Conservation (phyloP, 1,139 yeast genomes). For the Sugiyamaella japonica region DNA sequence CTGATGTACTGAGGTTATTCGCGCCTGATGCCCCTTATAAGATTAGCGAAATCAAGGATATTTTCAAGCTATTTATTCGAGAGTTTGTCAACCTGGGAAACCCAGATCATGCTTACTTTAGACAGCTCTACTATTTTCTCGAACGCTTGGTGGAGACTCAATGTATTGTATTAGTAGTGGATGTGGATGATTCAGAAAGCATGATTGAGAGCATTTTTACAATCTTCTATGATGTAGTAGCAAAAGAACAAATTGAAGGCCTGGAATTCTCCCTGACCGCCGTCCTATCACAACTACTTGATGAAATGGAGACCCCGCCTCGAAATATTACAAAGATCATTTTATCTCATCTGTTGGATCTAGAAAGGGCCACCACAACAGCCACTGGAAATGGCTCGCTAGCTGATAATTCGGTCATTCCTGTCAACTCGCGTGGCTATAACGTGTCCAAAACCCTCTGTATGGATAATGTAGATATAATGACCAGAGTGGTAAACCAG, state of each 20-base stretch:
- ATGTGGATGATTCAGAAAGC: constrained; percentile 61
- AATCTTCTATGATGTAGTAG: constrained; percentile 58
- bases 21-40: constrained; percentile 95
- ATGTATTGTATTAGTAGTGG: constrained; percentile 76
- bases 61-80: constrained; percentile 48
- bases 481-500: constrained; percentile 77
- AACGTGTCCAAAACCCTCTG: constrained; percentile 68
- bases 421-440: constrained; percentile 56
- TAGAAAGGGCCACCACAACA: constrained; percentile 18
- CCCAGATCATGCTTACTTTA: constrained; percentile 61
- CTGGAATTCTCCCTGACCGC: constrained; percentile 63
- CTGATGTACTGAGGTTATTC: constrained; percentile 72
- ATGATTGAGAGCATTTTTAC: constrained; percentile 60
- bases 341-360: constrained; percentile 50
- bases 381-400: constrained; percentile 25
- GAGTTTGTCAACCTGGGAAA: constrained; percentile 63
- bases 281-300: constrained; percentile 70
- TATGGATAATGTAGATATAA: constrained; percentile 66
- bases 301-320: constrained; percentile 74
- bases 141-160: constrained; percentile 75
- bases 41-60: constrained; percentile 53
- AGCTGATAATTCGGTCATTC: constrained; percentile 33
- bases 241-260: constrained; percentile 36
- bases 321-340: constrained; percentile 60
- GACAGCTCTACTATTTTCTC: constrained; percentile 65